These are phyloP conservation scores for Pleodorina starrii DNA, from an alignment of 139 green algal species.

Conservation along the genomic window DNA sequence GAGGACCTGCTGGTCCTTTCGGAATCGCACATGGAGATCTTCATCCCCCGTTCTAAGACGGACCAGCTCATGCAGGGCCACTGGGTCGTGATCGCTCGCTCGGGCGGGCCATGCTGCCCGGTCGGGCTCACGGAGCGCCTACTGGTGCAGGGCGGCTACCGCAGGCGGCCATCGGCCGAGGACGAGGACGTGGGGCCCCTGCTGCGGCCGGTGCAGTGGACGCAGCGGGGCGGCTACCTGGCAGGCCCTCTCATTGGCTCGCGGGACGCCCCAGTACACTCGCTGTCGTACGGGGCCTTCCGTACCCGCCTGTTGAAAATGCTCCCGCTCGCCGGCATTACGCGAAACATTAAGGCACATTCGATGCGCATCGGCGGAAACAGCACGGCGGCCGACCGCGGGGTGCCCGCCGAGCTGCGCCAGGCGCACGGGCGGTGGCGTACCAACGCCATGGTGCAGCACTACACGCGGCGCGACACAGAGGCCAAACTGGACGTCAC, in stretches of 20 bases:
- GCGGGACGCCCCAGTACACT: neutral
- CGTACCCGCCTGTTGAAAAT: neutral
- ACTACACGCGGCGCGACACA: neutral
- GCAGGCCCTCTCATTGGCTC: neutral
- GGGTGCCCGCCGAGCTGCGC: neutral
- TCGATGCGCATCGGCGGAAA: too few relatives aligned
- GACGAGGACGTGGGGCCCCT: conserved; percentile 4
- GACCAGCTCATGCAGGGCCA: neutral
- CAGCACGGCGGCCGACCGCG: neutral
- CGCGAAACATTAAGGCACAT: neutral
- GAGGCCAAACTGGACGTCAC: neutral
- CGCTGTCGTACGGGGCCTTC: too few relatives aligned
- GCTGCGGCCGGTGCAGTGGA: neutral
- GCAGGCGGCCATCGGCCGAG: neutral
- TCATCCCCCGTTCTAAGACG: conserved; percentile 27
- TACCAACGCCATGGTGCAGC: too few relatives aligned
- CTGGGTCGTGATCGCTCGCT: neutral
- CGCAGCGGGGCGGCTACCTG: too few relatives aligned
- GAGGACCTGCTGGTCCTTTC: neutral
- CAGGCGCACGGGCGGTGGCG: neutral
- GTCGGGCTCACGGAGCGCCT: conserved; percentile 11
- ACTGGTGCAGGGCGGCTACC: neutral
- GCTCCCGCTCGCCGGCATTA: neutral
- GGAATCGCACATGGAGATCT: neutral
- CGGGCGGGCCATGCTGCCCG: neutral